Evolutionary conservation across 257 asterid genomes (phyloP).

Genomic region (Eucommia ulmoides): DNA sequence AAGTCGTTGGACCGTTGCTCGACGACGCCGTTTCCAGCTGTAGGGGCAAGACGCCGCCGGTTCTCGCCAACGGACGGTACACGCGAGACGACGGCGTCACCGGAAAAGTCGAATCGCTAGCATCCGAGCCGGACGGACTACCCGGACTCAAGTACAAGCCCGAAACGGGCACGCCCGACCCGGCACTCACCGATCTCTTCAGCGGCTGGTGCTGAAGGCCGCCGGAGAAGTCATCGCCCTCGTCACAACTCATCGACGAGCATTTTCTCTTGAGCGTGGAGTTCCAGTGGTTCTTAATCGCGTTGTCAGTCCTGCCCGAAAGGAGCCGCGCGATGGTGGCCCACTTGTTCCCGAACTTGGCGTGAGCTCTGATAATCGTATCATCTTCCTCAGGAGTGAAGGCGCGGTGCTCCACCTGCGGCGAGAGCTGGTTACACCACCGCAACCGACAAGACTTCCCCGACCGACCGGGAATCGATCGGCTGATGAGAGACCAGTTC

Average conservation of each 20-base stretch:
- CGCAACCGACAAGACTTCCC: conserved; percentile 87
- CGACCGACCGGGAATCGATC: conserved; percentile 75
- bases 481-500: conserved; percentile 86
- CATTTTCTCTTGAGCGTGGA: conserved; percentile 82
- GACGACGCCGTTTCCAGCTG: conserved; percentile 29
- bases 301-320: conserved; percentile 95
- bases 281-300: conserved; percentile 93
- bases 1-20: conserved; percentile 43
- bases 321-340: conserved; percentile 86
- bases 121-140: conserved; percentile 78
- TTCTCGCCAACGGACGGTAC: conserved; percentile 39
- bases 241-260: conserved; percentile 41
- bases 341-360: conserved; percentile 88
- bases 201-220: conserved; percentile 36
- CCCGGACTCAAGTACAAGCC: conserved; percentile 42
- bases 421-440: conserved; percentile 97
- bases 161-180: conserved; percentile 40
- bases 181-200: conserved; percentile 75
- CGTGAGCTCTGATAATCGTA: conserved; percentile 70
- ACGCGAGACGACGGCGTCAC: conserved; percentile 19
- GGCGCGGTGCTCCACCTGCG: conserved; percentile 87
- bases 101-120: conserved; percentile 44
- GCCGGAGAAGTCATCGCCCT: conserved; percentile 17
- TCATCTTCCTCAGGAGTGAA: conserved; percentile 78
- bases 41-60: conserved; percentile 23